Evolutionary conservation across 306 rosid species (phyloP).

Genomic region (Luffa aegyptiaca): DNA sequence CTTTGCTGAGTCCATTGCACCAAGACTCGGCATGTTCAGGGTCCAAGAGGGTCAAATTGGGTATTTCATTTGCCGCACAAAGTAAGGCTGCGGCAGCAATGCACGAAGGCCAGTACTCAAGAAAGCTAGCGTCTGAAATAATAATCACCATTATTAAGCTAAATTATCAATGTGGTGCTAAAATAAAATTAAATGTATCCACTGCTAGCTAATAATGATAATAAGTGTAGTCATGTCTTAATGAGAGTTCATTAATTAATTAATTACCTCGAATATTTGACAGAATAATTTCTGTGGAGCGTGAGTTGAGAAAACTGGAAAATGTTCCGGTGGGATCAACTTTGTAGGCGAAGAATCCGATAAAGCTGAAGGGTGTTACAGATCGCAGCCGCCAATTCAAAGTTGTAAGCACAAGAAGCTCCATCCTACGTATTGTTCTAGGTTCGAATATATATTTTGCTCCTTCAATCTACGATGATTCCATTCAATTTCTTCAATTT

Average conservation of each 20-base stretch:
- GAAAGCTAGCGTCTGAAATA: conserved; percentile 60
- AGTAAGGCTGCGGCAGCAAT: conserved; percentile 88
- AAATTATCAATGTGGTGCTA: neutral
- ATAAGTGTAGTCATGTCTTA: neutral
- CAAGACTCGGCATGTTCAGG: conserved; percentile 91
- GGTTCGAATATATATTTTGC: conserved; percentile 76
- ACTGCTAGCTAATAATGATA: neutral
- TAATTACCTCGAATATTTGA: conserved; percentile 60
- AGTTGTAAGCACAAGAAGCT: conserved; percentile 69
- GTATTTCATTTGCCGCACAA: conserved; percentile 76
- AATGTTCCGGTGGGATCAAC: conserved; percentile 58
- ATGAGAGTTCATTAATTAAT: neutral
- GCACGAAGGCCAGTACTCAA: conserved; percentile 93
- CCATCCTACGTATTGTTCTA: conserved; percentile 80
- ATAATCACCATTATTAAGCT: conserved; percentile 6
- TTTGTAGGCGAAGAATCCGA: conserved; percentile 74
- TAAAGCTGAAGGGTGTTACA: conserved; percentile 80
- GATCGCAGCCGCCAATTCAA: conserved; percentile 97
- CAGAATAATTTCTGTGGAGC: conserved; percentile 69
- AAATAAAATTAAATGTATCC: neutral
- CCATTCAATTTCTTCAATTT: neutral
- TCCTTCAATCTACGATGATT: conserved; percentile 52
- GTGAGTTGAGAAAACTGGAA: conserved; percentile 50
- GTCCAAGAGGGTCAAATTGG: conserved; percentile 52
- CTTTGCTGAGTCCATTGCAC: conserved; percentile 91